Percentiles rank a stretch among this genome's conserved stretches.
Evolutionary conservation across 257 asterid species (phyloP).

Genomic region (Solanum neorickii): DNA sequence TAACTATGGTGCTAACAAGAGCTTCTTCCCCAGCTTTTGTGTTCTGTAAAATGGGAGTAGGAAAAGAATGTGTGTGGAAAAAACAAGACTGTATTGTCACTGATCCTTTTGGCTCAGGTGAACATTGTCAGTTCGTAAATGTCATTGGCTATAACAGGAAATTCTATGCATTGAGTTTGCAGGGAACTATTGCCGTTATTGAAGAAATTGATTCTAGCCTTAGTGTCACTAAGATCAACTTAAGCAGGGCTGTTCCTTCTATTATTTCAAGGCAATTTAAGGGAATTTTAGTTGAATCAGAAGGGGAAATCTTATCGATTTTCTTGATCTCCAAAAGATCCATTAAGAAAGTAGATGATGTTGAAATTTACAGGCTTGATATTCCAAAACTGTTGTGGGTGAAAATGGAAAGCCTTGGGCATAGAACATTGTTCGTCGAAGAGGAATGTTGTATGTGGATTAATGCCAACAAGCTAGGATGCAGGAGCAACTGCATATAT

Average conservation of each 20-base stretch:
- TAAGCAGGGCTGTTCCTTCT: slow-evolving; percentile 14
- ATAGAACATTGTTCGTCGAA: slow-evolving; percentile 20
- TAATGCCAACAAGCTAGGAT: slow-evolving; percentile 13
- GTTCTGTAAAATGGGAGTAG: neutral
- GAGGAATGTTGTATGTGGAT: slow-evolving; percentile 12
- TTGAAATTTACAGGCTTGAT: slow-evolving; percentile 19
- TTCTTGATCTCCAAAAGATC: slow-evolving; percentile 13
- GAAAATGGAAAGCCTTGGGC: slow-evolving; percentile 12
- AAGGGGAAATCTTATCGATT: slow-evolving; percentile 17
- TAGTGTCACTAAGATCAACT: neutral
- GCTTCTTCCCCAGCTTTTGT: slow-evolving; percentile 1
- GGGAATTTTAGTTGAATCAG: slow-evolving; percentile 20
- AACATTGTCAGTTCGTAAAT: slow-evolving; percentile 1
- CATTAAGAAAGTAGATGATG: slow-evolving; percentile 8
- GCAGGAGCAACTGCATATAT: slow-evolving; percentile 16
- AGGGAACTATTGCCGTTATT: slow-evolving; percentile 1
- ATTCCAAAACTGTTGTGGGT: neutral
- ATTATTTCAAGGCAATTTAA: neutral
- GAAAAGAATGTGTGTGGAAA: neutral
- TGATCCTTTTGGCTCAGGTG: slow-evolving; percentile 3
- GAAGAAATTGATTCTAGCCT: slow-evolving; percentile 8
- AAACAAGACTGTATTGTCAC: neutral
- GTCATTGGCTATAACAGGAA: slow-evolving; percentile 4
- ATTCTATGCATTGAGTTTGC: slow-evolving; percentile 9
- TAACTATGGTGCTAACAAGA: neutral